Evolutionary conservation across 2,329 filamentous ascomycete genomes (phyloP), one percentile per base, ranked within the genome.

Genomic region (Neopestalotiopsis sp.): DNA sequence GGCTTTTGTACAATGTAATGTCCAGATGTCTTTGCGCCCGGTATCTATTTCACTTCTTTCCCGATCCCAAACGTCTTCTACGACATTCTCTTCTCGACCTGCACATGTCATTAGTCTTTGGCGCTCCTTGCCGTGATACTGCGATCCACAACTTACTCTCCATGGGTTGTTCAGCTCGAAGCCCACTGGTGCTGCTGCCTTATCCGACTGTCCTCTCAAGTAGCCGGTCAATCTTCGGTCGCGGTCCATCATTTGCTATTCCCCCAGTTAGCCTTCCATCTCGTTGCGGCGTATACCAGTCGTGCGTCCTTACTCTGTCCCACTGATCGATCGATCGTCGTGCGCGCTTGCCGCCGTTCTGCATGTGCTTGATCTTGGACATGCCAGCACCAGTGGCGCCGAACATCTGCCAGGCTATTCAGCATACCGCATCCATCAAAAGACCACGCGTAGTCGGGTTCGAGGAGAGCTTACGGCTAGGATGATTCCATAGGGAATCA

Each of bases 401-500:
- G 73, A 91, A 91, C 89, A 91, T 91, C 89, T 91, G 76, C 7
- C 66, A 72, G 65, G 49, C 61, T 61, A 53, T 67, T 74, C 72
- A 78, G 74, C 56, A 73, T 58, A 40, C 24, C 12, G 12, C 34
- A 3, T 57, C 28, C 28, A 3, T 56, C 28, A 57, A 38, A 24
- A 9, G 30, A 14, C 32, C 24, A 10, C n/a, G 45, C 13, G 42
- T 49, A 28, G 6, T 34, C 24, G 10, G 40, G 63, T 62, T 58
- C 56, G 62, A 42, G 40, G 32, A 30, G 49, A 66, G 70, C 87
- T 80, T 85, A 91, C 89, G 76, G 80, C 84, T 75, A 88, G 79
- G 79, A 91, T 88, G 84, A 91, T 90, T 79, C 82, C 89, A 80
- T 90, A 91, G 58, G 89, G 89, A 80, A 91, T 83, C 73, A 91